Evolutionary conservation across 2,329 filamentous ascomycete species (phyloP), one percentile per base, ranked within the genome.

Genomic region (Moelleriella libera): DNA sequence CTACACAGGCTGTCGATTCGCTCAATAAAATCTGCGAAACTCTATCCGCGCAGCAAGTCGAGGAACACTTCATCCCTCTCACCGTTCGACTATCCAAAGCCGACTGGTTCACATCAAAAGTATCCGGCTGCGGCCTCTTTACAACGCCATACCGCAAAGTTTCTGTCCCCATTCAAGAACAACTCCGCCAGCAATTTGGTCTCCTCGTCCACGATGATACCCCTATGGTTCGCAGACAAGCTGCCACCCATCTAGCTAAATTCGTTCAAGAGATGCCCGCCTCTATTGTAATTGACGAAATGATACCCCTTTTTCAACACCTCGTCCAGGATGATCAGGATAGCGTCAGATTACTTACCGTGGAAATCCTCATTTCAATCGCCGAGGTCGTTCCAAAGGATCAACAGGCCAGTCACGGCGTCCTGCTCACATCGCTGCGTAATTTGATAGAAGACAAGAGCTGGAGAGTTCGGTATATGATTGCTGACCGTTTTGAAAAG

Each of bases 31-130:
- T 98, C 66, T 97, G 92, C 77, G 80, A 82, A 62, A 82, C 95
- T 64, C 78, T 98, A 48, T 94, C 88, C 45, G 73, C 88, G 58
- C 78, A 88, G 66, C 92, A 98, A 72, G 83, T 97, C 63, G 92
- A 98, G 74, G 87, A 96, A 60, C 86, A 89, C 69, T 97, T 97
- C 71, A 90, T 98, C 57, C 92, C 92, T 52, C 83, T 98, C 61
- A 89, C 89, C 50, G 80, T 94, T 61, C 88, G 92, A 63, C 85
- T 98, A 52, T 94, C 92, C 55, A 98, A 97, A 77, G 92, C 92
- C 68, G 92, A 98, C 70, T 98, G 92, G 92, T 98, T 98, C 68
- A 98, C 92, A 49, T 97, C 92, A 54, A 98, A 97, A 72, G 92
- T 98, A 54, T 98, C 92, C 32, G 92, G 90, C 52, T 95, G 90